Evolutionary conservation across 1,139 yeast genomes (phyloP).

Genomic region (Nakaseomyces delphensis): DNA sequence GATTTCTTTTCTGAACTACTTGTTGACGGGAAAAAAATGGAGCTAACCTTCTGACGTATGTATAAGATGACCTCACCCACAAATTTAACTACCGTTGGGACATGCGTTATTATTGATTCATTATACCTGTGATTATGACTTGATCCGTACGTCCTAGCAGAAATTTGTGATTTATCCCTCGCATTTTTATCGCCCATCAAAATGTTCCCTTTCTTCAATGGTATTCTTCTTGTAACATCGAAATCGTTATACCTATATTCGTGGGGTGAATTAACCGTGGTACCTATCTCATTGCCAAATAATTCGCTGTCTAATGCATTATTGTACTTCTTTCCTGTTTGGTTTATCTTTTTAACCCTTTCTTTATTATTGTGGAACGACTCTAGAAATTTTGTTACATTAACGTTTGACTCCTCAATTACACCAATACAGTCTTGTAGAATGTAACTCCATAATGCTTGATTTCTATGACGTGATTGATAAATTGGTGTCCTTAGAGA

Average conservation of each 20-base stretch:
- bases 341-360: neutral
- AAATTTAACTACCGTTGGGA: conserved; percentile 19
- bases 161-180: neutral
- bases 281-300: conserved; percentile 23
- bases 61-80: conserved; percentile 13
- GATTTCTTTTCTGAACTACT: neutral
- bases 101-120: conserved; percentile 26
- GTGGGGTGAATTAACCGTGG: conserved; percentile 7
- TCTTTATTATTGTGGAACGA: conserved; percentile 6
- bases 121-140: conserved; percentile 15
- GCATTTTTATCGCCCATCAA: neutral
- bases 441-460: conserved; percentile 48
- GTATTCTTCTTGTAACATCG: conserved; percentile 1
- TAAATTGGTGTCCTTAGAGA: conserved; percentile 48
- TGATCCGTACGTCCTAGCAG: neutral
- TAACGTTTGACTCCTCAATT: conserved; percentile 32
- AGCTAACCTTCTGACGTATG: conserved; percentile 10
- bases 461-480: conserved; percentile 40
- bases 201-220: conserved; percentile 1
- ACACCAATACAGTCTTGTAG: conserved; percentile 52
- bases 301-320: conserved; percentile 12
- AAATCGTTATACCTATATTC: neutral
- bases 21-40: conserved; percentile 25
- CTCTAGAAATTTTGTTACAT: conserved; percentile 23
- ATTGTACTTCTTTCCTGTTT: neutral